These are phyloP conservation scores for Jamesozyma piceae DNA, from an alignment of 805 yeast species.

Conservation along the genomic window DNA sequence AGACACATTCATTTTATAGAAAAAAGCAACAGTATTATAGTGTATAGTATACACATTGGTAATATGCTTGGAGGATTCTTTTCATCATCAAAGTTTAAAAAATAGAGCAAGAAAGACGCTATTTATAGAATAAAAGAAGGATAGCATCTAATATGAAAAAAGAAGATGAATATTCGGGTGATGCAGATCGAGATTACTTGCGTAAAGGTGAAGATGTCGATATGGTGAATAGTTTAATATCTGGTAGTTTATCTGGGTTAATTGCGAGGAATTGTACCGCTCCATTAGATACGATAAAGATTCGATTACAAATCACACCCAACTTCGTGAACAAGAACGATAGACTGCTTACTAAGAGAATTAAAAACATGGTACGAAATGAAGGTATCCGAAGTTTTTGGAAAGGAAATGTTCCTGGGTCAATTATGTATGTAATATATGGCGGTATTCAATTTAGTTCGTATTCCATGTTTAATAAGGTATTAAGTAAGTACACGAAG, in stretches of 20 bases:
- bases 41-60: no score
- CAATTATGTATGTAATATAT: conserved; percentile 70
- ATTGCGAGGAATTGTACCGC: conserved; percentile 38
- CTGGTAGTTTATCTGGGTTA: conserved; percentile 67
- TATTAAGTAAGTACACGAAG: conserved; percentile 15
- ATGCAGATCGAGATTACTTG: conserved; percentile 42
- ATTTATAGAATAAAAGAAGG: no score
- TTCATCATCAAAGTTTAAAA: no score
- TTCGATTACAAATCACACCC: conserved; percentile 23
- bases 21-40: no score
- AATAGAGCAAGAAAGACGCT: no score
- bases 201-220: conserved; percentile 45
- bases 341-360: conserved; percentile 18
- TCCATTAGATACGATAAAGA: conserved; percentile 29
- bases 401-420: conserved; percentile 95
- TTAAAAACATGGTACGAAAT: conserved; percentile 37
- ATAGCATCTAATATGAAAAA: no score
- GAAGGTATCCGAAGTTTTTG: conserved; percentile 79
- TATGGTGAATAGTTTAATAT: conserved; percentile 44
- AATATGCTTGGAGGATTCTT: no score
- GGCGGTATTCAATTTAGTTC: conserved; percentile 80
- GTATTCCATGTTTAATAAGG: conserved; percentile 46
- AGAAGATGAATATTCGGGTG: no score
- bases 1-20: no score
- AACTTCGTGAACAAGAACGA: not conserved